Base-by-base conservation (phyloP, 2,329 filamentous ascomycete genomes). In the Colletotrichum trifolii region DNA sequence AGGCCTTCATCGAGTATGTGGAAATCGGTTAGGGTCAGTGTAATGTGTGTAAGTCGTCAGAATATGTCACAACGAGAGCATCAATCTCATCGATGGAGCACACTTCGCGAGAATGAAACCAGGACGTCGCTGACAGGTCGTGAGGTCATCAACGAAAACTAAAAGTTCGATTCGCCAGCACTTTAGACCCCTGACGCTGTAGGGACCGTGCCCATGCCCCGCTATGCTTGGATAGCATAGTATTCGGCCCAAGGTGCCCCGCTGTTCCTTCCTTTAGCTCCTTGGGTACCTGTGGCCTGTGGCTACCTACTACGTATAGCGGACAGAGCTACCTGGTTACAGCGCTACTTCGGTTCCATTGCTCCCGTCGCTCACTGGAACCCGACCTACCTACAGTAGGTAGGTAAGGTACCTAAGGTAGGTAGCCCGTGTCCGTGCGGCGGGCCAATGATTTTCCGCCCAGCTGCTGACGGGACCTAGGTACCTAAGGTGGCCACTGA, bases 131-230 rank as follows among this genome's bases (percentile, higher is more conserved):
- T 55, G 58, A 62, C 52, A 63, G 63, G 66, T 67, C 66, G 66
- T 67, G 66, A 67, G 66, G 66, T 67, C 66, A 67, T 67, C 57
- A 42, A 61, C 47, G 53, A 67, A 67, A 61, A 60, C 64, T 67
- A 60, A 60, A 50, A 65, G 56, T 46, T 67, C 65, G 42, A 65
- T 65, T 65, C 63, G 63, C 53, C 52, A 65, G 47, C 47, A 56
- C 59, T 63, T 34, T 65, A 38, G 43, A 64, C 54, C 64, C 64
- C 40, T 66, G 63, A 40, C 57, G 13, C 36, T 45, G 42, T 35
- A 40, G 49, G 54, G 60, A 45, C 64, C 54, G 64, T 66, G 64
- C 64, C 25, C 25, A 25, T 5, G 60, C 54, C 60, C 64, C 60
- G 42, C 60, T 54, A 54, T 49, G 60, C 54, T 43, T 62, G 58